A percentile compares a stretch with the other conserved stretches of the same genome.
Evolutionary conservation across 306 rosid species (phyloP).

Genomic region (Arachis hypogaea): DNA sequence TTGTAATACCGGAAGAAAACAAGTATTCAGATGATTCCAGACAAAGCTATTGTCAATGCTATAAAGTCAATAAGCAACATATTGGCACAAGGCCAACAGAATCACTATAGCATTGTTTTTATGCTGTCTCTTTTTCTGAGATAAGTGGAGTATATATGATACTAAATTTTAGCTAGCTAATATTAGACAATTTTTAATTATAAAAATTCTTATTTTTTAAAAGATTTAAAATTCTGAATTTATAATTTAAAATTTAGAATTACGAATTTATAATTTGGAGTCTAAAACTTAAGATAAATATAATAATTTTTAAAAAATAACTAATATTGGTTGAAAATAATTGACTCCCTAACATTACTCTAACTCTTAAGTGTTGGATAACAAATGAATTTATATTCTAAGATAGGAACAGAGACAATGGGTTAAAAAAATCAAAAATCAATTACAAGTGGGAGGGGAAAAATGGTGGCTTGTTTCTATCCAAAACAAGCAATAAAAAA

Average conservation of each 20-base stretch:
- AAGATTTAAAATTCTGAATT: too few relatives aligned
- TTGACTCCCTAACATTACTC: too few relatives aligned
- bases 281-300: too few relatives aligned
- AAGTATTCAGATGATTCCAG: too few relatives aligned
- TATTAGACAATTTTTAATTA: too few relatives aligned
- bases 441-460: slow-evolving; percentile 52
- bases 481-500: slow-evolving; percentile 56
- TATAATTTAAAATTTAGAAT: too few relatives aligned
- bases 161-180: too few relatives aligned
- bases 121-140: slow-evolving; percentile 5
- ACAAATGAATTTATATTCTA: slow-evolving; percentile 61
- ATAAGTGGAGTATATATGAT: neutral
- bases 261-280: too few relatives aligned
- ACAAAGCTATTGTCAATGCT: neutral
- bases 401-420: slow-evolving; percentile 39
- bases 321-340: too few relatives aligned
- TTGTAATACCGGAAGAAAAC: neutral
- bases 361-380: neutral
- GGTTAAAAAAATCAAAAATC: slow-evolving; percentile 37
- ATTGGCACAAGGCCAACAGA: slow-evolving; percentile 13
- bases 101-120: slow-evolving; percentile 22
- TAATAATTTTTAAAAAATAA: too few relatives aligned
- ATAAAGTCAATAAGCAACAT: neutral
- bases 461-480: slow-evolving; percentile 56
- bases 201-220: too few relatives aligned